These are phyloP conservation scores for Teunomyces cretensis DNA, from an alignment of 805 yeast genomes.

Conservation along the genomic window DNA sequence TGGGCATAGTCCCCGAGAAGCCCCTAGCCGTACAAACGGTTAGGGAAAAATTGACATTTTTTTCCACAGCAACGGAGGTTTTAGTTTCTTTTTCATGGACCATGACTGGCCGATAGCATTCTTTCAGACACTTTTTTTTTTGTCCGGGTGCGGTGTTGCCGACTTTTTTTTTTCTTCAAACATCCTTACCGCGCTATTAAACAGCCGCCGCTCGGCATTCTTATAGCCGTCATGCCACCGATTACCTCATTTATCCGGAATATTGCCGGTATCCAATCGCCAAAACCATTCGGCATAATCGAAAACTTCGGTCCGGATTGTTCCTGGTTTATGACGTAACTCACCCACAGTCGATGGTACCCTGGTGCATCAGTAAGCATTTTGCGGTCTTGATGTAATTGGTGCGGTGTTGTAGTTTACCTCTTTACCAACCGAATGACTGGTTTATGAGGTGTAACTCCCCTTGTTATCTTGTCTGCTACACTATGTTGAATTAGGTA, in stretches of 20 bases:
- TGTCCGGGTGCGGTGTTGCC: not conserved
- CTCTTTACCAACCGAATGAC: too few relatives aligned
- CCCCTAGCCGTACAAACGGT: conserved; percentile 3
- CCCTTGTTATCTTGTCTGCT: too few relatives aligned
- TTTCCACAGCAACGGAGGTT: not conserved
- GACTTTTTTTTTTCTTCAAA: not conserved
- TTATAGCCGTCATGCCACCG: conserved; percentile 1
- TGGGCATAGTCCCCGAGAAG: not conserved
- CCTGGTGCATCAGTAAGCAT: not conserved
- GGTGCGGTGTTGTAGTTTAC: too few relatives aligned
- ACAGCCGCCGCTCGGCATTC: not conserved
- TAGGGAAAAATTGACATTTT: not conserved
- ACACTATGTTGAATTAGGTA: too few relatives aligned
- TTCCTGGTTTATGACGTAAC: not conserved
- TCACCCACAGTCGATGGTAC: not conserved
- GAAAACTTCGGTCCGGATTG: not conserved
- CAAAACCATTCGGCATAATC: not conserved
- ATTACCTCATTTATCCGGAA: not conserved
- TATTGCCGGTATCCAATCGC: not conserved
- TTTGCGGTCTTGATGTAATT: not conserved
- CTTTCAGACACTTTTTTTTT: not conserved
- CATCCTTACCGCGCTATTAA: not conserved
- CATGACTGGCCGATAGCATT: conserved; percentile 1
- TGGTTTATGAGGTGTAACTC: too few relatives aligned
- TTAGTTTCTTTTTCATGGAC: conserved; percentile 2